phyloP scores from a whole-genome alignment of 768 basidiomycete species.

The Saitozyma sp. region DNA sequence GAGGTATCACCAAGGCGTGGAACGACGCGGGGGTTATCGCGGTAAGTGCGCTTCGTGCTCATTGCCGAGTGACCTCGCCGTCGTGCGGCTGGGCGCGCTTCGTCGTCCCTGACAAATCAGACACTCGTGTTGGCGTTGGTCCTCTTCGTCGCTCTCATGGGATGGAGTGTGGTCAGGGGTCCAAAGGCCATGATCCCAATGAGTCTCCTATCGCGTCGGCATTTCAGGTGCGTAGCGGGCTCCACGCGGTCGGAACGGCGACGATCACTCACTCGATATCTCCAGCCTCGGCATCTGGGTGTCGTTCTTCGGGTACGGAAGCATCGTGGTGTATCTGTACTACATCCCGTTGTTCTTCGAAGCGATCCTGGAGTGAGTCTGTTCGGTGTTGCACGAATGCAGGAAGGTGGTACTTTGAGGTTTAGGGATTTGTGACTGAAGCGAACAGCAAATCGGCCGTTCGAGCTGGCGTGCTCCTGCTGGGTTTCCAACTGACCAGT shows the following conservation, averaged over 20 bases:
- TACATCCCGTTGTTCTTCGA: constrained; percentile 32
- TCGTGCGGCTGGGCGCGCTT: no score
- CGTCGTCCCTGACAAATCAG: constrained; percentile 5
- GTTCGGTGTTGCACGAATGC: no score
- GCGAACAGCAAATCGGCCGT: constrained; percentile 14
- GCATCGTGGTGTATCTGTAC: constrained; percentile 27
- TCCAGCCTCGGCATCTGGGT: constrained; percentile 23
- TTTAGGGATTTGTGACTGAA: neutral
- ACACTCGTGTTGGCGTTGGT: constrained; percentile 19
- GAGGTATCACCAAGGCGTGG: constrained; percentile 24
- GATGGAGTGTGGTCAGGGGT: constrained; percentile 23
- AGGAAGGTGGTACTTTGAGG: neutral
- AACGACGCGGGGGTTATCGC: constrained; percentile 19
- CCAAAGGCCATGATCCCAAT: constrained; percentile 29
- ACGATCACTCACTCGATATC: neutral
- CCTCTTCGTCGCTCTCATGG: constrained; percentile 14
- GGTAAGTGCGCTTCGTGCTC: constrained; percentile 10
- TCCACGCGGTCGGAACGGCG: neutral
- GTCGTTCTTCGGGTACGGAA: constrained; percentile 31
- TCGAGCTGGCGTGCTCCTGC: constrained; percentile 21
- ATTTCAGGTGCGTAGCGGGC: constrained; percentile 9
- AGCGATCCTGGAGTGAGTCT: constrained; percentile 17
- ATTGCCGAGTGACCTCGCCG: no score
- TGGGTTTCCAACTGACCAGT: constrained; percentile 22
- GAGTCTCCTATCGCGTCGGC: constrained; percentile 15